These are phyloP conservation scores for Poronia punctata DNA, from an alignment of 495 filamentous ascomycete genomes.

Conservation along the genomic window DNA sequence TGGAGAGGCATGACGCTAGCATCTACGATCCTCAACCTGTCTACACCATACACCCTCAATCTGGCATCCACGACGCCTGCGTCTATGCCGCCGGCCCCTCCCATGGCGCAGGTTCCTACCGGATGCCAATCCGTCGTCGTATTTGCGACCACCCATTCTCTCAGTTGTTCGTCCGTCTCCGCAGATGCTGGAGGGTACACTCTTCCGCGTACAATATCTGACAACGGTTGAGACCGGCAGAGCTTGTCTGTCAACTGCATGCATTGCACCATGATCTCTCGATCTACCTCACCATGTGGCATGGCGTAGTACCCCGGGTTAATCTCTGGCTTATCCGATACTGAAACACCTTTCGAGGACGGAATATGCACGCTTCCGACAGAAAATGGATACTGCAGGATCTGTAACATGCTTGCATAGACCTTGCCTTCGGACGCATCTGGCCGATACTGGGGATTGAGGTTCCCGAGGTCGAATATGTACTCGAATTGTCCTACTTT, in stretches of 20 bases:
- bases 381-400: slow-evolving; percentile 49
- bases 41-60: slow-evolving; percentile 16
- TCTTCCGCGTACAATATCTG: slow-evolving; percentile 30
- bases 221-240: slow-evolving; percentile 32
- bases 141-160: slow-evolving; percentile 31
- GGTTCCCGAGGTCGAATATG: slow-evolving; percentile 45
- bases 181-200: slow-evolving; percentile 29
- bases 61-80: slow-evolving; percentile 27
- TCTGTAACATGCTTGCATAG: slow-evolving; percentile 46
- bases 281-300: slow-evolving; percentile 34
- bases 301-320: slow-evolving; percentile 40
- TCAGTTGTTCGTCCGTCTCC: slow-evolving; percentile 15
- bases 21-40: slow-evolving; percentile 21
- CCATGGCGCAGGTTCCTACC: slow-evolving; percentile 48
- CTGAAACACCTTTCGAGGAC: neutral
- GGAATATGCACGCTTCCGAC: slow-evolving; percentile 43
- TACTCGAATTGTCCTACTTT: slow-evolving; percentile 45
- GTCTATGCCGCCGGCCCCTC: slow-evolving; percentile 21
- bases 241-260: slow-evolving; percentile 40
- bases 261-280: slow-evolving; percentile 32
- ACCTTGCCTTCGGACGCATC: slow-evolving; percentile 32
- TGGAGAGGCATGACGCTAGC: slow-evolving; percentile 21
- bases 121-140: slow-evolving; percentile 43
- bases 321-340: slow-evolving; percentile 28
- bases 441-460: slow-evolving; percentile 34